phyloP scores from a whole-genome alignment of 768 basidiomycete genomes.

The Termitomyces sp. region DNA sequence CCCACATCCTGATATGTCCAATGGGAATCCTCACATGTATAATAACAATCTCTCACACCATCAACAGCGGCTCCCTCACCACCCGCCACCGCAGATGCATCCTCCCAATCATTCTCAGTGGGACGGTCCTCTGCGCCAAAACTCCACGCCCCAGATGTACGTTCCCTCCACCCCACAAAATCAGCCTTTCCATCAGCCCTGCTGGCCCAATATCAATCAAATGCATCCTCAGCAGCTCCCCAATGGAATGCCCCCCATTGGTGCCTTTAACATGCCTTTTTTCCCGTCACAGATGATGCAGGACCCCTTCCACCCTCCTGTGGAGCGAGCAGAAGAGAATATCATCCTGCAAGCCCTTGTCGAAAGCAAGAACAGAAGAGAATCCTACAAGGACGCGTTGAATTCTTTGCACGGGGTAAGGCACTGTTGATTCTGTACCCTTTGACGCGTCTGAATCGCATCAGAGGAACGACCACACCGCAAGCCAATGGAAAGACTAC shows the following conservation, averaged over 20 bases:
- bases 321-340: slow-evolving; percentile 51
- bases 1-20: slow-evolving; percentile 22
- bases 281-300: slow-evolving; percentile 51
- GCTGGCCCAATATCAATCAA: slow-evolving; percentile 25
- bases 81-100: slow-evolving; percentile 14
- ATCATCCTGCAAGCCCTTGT: slow-evolving; percentile 47
- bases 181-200: slow-evolving; percentile 25
- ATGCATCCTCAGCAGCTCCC: slow-evolving; percentile 25
- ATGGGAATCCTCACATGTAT: slow-evolving; percentile 7
- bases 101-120: slow-evolving; percentile 20
- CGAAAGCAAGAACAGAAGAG: slow-evolving; percentile 30
- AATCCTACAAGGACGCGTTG: slow-evolving; percentile 61
- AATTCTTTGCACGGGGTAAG: slow-evolving; percentile 63
- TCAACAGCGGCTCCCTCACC: slow-evolving; percentile 21
- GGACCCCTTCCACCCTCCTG: slow-evolving; percentile 54
- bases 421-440: slow-evolving; percentile 3
- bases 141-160: slow-evolving; percentile 12
- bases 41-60: slow-evolving; percentile 2
- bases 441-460: slow-evolving; percentile 13
- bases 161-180: slow-evolving; percentile 24
- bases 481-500: slow-evolving; percentile 76
- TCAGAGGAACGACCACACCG: slow-evolving; percentile 44
- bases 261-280: slow-evolving; percentile 32
- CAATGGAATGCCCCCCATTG: slow-evolving; percentile 23
- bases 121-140: slow-evolving; percentile 17